These are phyloP conservation scores for Lumnitzera racemosa DNA, from an alignment of 345 rosid species.

Conservation along the genomic window DNA sequence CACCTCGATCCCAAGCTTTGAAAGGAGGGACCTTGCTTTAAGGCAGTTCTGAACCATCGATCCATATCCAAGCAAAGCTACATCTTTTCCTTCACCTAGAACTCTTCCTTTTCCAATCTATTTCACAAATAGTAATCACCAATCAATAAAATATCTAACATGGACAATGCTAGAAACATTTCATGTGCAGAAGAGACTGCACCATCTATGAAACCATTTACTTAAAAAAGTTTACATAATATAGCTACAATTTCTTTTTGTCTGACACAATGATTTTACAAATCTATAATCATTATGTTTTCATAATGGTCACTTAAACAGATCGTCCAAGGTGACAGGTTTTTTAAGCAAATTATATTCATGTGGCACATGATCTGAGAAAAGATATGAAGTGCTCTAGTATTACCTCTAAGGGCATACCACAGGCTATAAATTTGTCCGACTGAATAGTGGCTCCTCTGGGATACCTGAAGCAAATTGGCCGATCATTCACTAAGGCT, in stretches of 20 bases:
- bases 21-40: constrained; percentile 74
- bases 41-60: constrained; percentile 92
- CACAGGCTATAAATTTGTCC: constrained; percentile 34
- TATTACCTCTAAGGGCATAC: constrained; percentile 71
- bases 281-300: no score
- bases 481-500: constrained; percentile 55
- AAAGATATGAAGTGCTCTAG: neutral
- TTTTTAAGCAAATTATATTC: neutral
- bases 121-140: constrained; percentile 10
- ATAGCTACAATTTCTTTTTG: no score
- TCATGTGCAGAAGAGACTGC: no score
- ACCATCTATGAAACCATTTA: no score
- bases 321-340: no score
- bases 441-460: constrained; percentile 58
- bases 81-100: constrained; percentile 68
- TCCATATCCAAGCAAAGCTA: constrained; percentile 89
- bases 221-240: no score
- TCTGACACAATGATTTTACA: no score
- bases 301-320: no score
- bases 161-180: no score
- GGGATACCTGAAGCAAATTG: constrained; percentile 85
- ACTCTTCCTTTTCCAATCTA: constrained; percentile 86
- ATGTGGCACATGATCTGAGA: neutral
- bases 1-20: constrained; percentile 68
- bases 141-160: no score